Base-by-base conservation (phyloP, 768 basidiomycete species). In the Boletus tylopilopsis region DNA sequence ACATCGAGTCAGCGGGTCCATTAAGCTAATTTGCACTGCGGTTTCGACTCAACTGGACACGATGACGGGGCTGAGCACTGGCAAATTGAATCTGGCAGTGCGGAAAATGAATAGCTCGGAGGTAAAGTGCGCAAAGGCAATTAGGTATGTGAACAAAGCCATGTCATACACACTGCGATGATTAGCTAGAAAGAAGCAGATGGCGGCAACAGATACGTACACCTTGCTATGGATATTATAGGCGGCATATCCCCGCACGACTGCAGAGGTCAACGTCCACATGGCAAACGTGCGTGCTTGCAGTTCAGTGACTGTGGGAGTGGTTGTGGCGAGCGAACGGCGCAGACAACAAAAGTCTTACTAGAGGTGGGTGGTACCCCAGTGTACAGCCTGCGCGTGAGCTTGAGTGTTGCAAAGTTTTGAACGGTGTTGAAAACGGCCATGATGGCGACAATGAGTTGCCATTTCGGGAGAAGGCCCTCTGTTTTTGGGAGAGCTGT, bases 271-370 rank as follows among this genome's bases (percentile, higher is more conserved):
- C 43, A 95, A 67, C 0, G 94, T 97, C 95, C 95, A 99, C 1
- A 82, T 77, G 1, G 80, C 94, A 64, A 96, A 96, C 5, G 93
- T 90, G 39, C 95, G 80, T 32, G 90, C 87, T 56, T 94, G 90
- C 18, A 98, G 76, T 16, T 76, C 69, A 7, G 91, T 94, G 11
- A 99, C 95, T 95, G 69, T 7, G 35, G 40, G 47, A 9, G 18
- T 1, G 16, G 16, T 42, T 36, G 32, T 11, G 22, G 16, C 16
- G 16, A 33, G 21, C 13, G 12, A 4, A 45, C 8, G 5, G 13
- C 0, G 16, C 13, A 12, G 11, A 19, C 2, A 21, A 0, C 54
- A 27, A 29, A 19, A 13, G 44, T 6, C 60, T 45, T 54, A 78
- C 80, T 70, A 46, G 69, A 67, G 18, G 72, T 61, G 13, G 63